Evolutionary conservation across 1,284 basidiomycete species (phyloP), one percentile per base, ranked within the genome.

Genomic region (Heliocybe sulcata): DNA sequence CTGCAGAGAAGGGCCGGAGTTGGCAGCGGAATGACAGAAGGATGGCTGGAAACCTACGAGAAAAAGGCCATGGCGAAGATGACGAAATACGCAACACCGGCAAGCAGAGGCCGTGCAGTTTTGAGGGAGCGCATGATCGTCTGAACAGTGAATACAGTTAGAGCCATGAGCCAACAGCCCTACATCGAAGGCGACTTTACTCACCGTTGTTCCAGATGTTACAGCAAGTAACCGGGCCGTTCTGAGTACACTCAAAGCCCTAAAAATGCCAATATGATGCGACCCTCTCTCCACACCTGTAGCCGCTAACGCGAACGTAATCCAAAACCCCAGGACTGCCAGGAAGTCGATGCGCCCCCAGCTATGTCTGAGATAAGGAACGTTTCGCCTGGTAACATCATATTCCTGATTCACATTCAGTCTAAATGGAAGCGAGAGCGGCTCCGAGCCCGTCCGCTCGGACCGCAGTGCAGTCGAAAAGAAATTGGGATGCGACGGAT

Each of bases 61-160:
- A 98, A 98, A 8, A 98, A 67, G 3, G 88, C 73, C 73, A 94
- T 90, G 0, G 94, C 94, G 64, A 98, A 98, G 31, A 94, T 62
- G 23, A 96, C 89, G 66, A 98, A 98, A 67, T 92, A 92, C 1
- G 92, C 81, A 4, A 98, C 95, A 60, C 87, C 90, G 19, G 92
- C 83, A 19, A 99, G 79, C 20, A 98, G 75, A 0, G 95, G 94
- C 16, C 87, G 82, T 0, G 96, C 94, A 0, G 83, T 86, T 72
- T 99, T 99, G 58, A 99, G 76, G 10, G 92, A 95, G 57, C 87
- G 87, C 76, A 98, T 86, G 65, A 99, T 98, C 0, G 94, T 98
- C 84, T 92, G 60, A 2, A 55, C 2, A 29, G 22, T 14, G 52
- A 22, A 52, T 6, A 31, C n/a, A n/a, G n/a, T n/a, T n/a, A 31